A percentile compares a stretch with the other conserved stretches of the same genome.
phyloP scores from a whole-genome alignment of 2,329 filamentous ascomycete genomes.

The Aciculosporium take region DNA sequence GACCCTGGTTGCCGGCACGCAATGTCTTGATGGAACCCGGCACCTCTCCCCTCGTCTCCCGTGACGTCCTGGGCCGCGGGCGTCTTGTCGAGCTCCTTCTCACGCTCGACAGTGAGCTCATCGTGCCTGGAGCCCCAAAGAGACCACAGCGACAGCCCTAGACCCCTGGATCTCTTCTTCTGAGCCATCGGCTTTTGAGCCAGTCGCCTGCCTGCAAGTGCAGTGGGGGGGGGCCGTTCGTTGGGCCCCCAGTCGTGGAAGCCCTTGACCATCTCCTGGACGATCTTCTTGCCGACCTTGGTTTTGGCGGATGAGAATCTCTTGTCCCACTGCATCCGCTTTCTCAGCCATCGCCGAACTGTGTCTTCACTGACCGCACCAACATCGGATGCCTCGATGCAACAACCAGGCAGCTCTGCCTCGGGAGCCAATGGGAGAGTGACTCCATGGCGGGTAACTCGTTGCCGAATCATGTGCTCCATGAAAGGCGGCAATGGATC shows the following conservation, averaged over 20 bases:
- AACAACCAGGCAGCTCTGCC: slow-evolving; percentile 51
- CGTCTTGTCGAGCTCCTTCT: slow-evolving; percentile 34
- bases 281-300: slow-evolving; percentile 57
- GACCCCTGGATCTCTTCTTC: slow-evolving; percentile 49
- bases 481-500: slow-evolving; percentile 69
- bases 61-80: slow-evolving; percentile 19
- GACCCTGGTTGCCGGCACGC: slow-evolving; percentile 21
- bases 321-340: slow-evolving; percentile 57
- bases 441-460: slow-evolving; percentile 63
- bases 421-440: slow-evolving; percentile 54
- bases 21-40: slow-evolving; percentile 27
- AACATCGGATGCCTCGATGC: slow-evolving; percentile 46
- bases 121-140: slow-evolving; percentile 85
- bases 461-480: slow-evolving; percentile 83
- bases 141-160: slow-evolving; percentile 71
- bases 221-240: slow-evolving; percentile 71
- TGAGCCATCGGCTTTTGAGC: slow-evolving; percentile 24
- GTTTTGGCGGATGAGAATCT: slow-evolving; percentile 57
- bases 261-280: slow-evolving; percentile 57
- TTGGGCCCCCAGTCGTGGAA: slow-evolving; percentile 56
- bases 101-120: slow-evolving; percentile 51
- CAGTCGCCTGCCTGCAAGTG: slow-evolving; percentile 58
- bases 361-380: slow-evolving; percentile 70
- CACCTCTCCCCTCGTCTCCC: slow-evolving; percentile 27
- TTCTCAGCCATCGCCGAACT: slow-evolving; percentile 68